Evolutionary conservation across 768 basidiomycete species (phyloP), one percentile per base, ranked within the genome.

Genomic region (Hydnum rufescens): DNA sequence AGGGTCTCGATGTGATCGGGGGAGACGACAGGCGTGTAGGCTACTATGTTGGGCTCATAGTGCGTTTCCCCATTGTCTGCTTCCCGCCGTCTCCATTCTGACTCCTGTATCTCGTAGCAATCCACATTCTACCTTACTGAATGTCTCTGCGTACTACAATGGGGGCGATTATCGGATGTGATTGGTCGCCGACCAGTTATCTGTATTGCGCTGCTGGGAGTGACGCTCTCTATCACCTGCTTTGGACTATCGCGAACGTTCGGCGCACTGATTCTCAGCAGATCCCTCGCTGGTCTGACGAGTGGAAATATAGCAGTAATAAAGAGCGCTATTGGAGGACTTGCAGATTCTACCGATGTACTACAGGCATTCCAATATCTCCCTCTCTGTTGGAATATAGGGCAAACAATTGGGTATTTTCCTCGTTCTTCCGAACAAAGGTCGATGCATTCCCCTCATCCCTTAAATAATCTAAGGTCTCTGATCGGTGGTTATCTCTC

Each of bases 141-240:
- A 39, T 49, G 42, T 22, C 36, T 39, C 22, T 13, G 13, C 22
- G 22, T 39, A 13, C 22, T 39, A 13, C 36, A 39, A 22, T 39
- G 36, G 36, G 57, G 57, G 25, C 47, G 57, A 6, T 43, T 56
- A 22, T 57, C 60, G 5, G 60, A 60, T 48, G 42, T 49, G 19
- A 51, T 58, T 29, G 60, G 60, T 5, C 50, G 60, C 3, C 57
- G 57, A 36, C 60, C 60, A 34, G 54, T 60, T 19, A 52, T 60
- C 32, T n/a, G 56, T 28, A 29, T 32, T 30, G 59, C 59, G n/a
- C 50, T 53, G 2, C 3, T 57, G 4, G 57, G 57, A 16, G 28
- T 59, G 25, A 47, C 55, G 26, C 28, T 56, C 16, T 57, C 57
- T 3, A 52, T 50, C 42, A 42, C 47, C 5, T 54, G 36, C 22